Conservation (phyloP, 257 asterid species). For the Hygrophila difformis region DNA sequence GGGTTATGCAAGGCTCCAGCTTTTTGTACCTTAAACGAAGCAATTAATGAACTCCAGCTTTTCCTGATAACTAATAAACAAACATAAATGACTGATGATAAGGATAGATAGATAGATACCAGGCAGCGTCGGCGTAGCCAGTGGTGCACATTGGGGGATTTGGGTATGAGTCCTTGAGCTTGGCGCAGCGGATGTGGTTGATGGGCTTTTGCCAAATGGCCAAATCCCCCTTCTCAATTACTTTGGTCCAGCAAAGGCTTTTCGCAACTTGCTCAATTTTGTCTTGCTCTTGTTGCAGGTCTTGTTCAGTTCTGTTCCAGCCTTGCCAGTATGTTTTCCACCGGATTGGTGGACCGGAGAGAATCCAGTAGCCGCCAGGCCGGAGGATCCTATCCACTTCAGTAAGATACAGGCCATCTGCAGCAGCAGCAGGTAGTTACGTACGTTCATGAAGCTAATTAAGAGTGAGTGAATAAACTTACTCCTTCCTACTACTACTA, state of each 20-base stretch:
- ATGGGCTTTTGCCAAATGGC: slow-evolving; percentile 81
- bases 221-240: slow-evolving; percentile 65
- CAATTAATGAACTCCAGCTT: not conserved
- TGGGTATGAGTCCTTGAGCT: slow-evolving; percentile 20
- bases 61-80: too few species aligned
- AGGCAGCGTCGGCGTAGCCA: slow-evolving; percentile 46
- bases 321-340: slow-evolving; percentile 91
- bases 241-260: slow-evolving; percentile 83
- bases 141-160: slow-evolving; percentile 56
- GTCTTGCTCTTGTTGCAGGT: slow-evolving; percentile 82
- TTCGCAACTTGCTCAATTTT: slow-evolving; percentile 61
- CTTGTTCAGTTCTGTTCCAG: slow-evolving; percentile 84
- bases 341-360: slow-evolving; percentile 88
- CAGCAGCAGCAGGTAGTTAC: too few species aligned
- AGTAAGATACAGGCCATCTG: slow-evolving; percentile 75
- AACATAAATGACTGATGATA: not conserved
- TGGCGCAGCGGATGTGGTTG: slow-evolving; percentile 57
- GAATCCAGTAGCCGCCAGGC: slow-evolving; percentile 96
- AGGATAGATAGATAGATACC: slow-evolving; percentile 28
- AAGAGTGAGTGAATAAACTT: too few species aligned
- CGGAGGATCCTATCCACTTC: slow-evolving; percentile 89
- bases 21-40: slow-evolving; percentile 53
- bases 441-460: too few species aligned
- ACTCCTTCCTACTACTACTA: too few species aligned
- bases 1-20: slow-evolving; percentile 80